Base-by-base conservation (phyloP, 108 stramenopile species). In the Stephanodiscus triporus region DNA sequence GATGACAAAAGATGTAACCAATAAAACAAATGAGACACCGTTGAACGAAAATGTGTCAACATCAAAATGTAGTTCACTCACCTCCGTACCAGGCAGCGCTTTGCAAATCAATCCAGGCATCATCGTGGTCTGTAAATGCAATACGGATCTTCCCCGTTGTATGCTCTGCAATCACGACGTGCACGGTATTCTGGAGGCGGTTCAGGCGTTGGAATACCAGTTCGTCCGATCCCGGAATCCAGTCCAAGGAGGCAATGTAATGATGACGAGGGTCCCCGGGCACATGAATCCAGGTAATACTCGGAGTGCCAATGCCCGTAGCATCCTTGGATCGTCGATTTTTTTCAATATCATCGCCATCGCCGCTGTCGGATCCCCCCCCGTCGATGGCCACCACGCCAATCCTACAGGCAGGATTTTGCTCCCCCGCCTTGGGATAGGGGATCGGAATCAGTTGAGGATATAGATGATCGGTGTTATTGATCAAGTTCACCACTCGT, bases 381-480 rank as follows among this genome's bases (percentile, higher is more conserved):
- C 48, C 36, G 6, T 77, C 63, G 26, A 79, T 58, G n/a, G 27
- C 4, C 8, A 79, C 78, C 30, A 79, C 78, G 24, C 78, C 78
- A 36, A 79, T 79, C 20, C 78, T n/a, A 48, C 69, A 70, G 22
- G 57, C 26, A 16, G 71, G 66, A 79, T 79, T 79, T 38, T 68
- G 66, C 66, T 79, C 78, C 4, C 78, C 78, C 40, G 78, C 78
- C 71, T 79, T 79, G 40, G 78, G 78, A 48, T 79, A 79, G 1
- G 78, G 78, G 47, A 79, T 79, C 23, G 71, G 71, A 37, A 79
- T 66, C 20, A 79, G 45, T 51, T 72, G 71, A 1, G 78, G 78
- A 63, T 79, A 79, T 51, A 79, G 63, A 63, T 79, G 71, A 63
- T 79, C 78, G 47, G 78, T 79, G 38, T 79, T 78, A 48, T 78